Conservation (phyloP, 2,329 filamentous ascomycete genomes). For the Sporothrix curviconia region DNA sequence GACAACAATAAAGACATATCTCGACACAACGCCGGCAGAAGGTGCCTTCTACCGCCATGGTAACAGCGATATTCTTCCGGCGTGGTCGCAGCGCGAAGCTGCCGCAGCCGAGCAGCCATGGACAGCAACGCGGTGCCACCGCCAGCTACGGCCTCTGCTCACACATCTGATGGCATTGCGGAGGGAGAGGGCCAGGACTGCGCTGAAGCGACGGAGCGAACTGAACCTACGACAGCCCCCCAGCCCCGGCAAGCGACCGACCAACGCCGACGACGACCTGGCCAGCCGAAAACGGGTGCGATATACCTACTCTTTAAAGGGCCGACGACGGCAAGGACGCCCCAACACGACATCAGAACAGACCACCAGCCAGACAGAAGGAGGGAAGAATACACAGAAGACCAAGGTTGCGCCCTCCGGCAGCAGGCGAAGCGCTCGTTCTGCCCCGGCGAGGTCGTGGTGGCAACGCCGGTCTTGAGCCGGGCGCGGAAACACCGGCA, state of each 20-base stretch:
- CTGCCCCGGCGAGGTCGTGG: slow-evolving; percentile 21
- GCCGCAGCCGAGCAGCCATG: slow-evolving; percentile 28
- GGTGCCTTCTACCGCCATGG: slow-evolving; percentile 8
- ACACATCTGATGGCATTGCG: slow-evolving; percentile 36
- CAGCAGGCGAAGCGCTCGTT: slow-evolving; percentile 1
- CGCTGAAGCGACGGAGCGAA: neutral
- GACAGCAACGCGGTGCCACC: slow-evolving; percentile 42
- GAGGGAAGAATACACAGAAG: neutral
- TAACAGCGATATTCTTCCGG: slow-evolving; percentile 10
- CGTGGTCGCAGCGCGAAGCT: slow-evolving; percentile 5
- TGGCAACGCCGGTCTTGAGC: slow-evolving; percentile 29
- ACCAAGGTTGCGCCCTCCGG: neutral
- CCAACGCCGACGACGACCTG: neutral
- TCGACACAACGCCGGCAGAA: neutral
- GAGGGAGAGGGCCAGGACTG: slow-evolving; percentile 24
- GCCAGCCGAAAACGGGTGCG: slow-evolving; percentile 18
- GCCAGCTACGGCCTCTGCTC: slow-evolving; percentile 41
- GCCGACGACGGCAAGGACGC: neutral
- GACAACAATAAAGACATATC: no score
- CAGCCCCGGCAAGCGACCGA: neutral
- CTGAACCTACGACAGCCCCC: neutral
- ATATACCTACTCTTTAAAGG: slow-evolving; percentile 22
- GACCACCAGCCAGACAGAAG: neutral
- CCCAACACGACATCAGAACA: neutral
- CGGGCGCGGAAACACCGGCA: slow-evolving; percentile 24